These are phyloP conservation scores for Tetracladium maxilliforme DNA, from an alignment of 2,329 filamentous ascomycete genomes.

Conservation along the genomic window DNA sequence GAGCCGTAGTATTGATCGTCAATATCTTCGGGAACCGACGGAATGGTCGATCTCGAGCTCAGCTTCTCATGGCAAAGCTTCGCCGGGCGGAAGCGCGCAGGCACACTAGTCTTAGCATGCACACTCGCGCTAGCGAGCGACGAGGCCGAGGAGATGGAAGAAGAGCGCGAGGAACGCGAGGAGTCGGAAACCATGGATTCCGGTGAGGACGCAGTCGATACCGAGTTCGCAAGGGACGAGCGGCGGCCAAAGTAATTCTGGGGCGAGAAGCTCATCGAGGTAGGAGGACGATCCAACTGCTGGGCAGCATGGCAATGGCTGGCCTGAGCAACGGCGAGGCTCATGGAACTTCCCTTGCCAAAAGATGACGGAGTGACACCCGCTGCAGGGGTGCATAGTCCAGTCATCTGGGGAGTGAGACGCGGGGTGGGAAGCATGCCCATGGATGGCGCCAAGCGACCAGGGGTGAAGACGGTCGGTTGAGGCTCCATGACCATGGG, in stretches of 20 bases:
- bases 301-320: constrained; percentile 29
- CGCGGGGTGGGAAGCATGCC: constrained; percentile 43
- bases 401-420: constrained; percentile 38
- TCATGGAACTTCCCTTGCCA: constrained; percentile 39
- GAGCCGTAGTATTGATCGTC: constrained; percentile 33
- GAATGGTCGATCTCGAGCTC: constrained; percentile 33
- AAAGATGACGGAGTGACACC: constrained; percentile 34
- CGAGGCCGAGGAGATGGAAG: constrained; percentile 49
- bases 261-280: constrained; percentile 33
- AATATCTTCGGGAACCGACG: constrained; percentile 41
- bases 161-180: constrained; percentile 46
- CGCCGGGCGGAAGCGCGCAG: constrained; percentile 48
- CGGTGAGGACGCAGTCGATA: constrained; percentile 48
- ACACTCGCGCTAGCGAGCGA: constrained; percentile 43
- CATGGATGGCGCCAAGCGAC: constrained; percentile 34
- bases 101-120: constrained; percentile 38
- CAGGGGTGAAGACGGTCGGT: constrained; percentile 24
- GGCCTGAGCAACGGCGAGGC: constrained; percentile 42
- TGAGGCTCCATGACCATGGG: constrained; percentile 36
- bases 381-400: constrained; percentile 45
- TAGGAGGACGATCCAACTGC: constrained; percentile 36
- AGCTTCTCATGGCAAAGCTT: constrained; percentile 43
- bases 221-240: constrained; percentile 47
- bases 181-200: constrained; percentile 54
- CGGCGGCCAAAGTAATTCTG: constrained; percentile 36